phyloP scores from a whole-genome alignment of 345 rosid genomes.

The Pistacia integerrima region DNA sequence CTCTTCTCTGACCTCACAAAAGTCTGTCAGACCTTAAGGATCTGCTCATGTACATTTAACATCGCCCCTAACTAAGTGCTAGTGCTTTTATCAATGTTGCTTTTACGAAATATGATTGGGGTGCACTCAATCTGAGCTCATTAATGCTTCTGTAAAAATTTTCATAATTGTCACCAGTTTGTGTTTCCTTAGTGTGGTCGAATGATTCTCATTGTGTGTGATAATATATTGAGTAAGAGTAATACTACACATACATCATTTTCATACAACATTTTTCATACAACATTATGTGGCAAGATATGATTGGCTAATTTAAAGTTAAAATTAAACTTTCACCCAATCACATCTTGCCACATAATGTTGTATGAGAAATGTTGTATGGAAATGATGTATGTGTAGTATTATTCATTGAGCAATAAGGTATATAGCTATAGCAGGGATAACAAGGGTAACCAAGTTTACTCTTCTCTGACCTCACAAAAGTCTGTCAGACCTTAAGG shows the following conservation, averaged over 20 bases:
- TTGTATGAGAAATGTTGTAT: no score
- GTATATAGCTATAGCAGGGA: neutral
- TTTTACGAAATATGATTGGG: neutral
- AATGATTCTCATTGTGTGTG: neutral
- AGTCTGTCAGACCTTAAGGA: neutral
- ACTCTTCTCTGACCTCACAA: neutral
- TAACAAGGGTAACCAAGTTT: neutral
- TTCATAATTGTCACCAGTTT: neutral
- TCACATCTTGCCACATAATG: no score
- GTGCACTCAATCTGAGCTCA: neutral
- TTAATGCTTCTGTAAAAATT: constrained; percentile 1
- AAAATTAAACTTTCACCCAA: no score
- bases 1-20: neutral
- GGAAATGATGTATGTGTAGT: no score
- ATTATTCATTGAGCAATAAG: neutral
- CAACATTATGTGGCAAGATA: no score
- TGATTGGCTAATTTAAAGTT: no score
- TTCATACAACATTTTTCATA: no score
- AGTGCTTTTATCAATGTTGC: neutral
- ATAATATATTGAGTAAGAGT: constrained; percentile 5
- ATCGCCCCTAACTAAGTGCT: neutral
- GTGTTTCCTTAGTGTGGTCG: neutral
- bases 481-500: neutral
- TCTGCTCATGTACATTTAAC: neutral
- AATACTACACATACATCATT: no score